Conservation (phyloP, 2,329 filamentous ascomycete genomes). For the Scytalidium sp. region DNA sequence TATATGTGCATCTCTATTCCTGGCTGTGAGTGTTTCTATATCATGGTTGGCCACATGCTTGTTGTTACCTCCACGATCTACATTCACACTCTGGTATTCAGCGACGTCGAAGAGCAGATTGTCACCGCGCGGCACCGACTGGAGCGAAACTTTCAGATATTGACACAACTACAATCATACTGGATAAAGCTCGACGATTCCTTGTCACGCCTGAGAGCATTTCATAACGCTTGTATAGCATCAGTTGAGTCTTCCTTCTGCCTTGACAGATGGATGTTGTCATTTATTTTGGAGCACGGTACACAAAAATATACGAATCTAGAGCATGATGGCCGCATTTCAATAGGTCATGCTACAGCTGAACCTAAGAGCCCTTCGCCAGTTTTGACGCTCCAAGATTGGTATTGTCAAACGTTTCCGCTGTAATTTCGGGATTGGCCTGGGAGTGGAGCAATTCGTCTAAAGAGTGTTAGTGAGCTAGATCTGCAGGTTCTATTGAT, state of each 20-base stretch:
- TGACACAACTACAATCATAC: slow-evolving; percentile 34
- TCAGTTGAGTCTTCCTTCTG: slow-evolving; percentile 32
- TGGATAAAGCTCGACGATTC: slow-evolving; percentile 37
- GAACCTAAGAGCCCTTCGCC: too few species aligned
- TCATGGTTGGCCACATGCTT: slow-evolving; percentile 42
- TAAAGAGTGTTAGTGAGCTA: too few species aligned
- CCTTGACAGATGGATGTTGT: slow-evolving; percentile 37
- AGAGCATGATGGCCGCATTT: too few species aligned
- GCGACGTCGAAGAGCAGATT: slow-evolving; percentile 31
- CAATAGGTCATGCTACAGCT: too few species aligned
- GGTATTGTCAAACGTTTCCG: too few species aligned
- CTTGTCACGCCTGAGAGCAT: slow-evolving; percentile 34
- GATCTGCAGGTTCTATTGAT: too few species aligned
- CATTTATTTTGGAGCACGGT: slow-evolving; percentile 26
- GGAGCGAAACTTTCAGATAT: slow-evolving; percentile 39
- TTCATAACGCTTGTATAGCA: slow-evolving; percentile 36
- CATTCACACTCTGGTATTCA: slow-evolving; percentile 41
- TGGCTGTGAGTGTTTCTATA: slow-evolving; percentile 37
- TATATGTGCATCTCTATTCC: slow-evolving; percentile 32
- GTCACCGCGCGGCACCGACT: slow-evolving; percentile 31
- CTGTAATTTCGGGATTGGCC: too few species aligned
- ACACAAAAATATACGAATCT: too few species aligned
- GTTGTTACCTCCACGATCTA: slow-evolving; percentile 42
- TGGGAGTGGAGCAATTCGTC: too few species aligned
- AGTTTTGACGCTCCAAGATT: too few species aligned